Base-by-base conservation (phyloP, 1,284 basidiomycete genomes). In the Calocybe gambosa region DNA sequence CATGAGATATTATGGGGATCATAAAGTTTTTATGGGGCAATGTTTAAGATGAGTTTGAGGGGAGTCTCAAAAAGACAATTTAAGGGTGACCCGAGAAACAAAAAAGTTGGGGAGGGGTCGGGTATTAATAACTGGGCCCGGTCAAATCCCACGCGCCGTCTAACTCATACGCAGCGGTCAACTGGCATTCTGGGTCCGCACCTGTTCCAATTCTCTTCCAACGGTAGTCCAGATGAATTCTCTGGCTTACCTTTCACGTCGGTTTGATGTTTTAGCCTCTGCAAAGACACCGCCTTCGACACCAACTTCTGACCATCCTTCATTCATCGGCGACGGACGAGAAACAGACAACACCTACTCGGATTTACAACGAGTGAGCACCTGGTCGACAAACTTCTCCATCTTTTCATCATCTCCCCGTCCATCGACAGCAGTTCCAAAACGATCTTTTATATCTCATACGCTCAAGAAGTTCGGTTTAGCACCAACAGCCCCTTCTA, bases 231-330 rank as follows among this genome's bases (percentile, higher is more conserved):
- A 55, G 55, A 86, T 86, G 83, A 85, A 86, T 66, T 81, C 81
- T 54, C 75, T 86, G 55, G 69, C 73, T 8, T 79, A 82, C 64
- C 69, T 86, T 43, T 82, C 84, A 52, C 78, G 79, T 55, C 79
- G 83, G 58, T 77, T 82, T 66, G 82, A 85, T 64, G 76, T 74
- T 45, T 65, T 82, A 49, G 74, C 77, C 41, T 65, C 75, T 52
- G 65, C 61, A 49, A 63, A 61, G 58, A 67, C 77, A 10, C 74
- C 76, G 31, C 75, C 77, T 18, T 71, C 76, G 26, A 76, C 75
- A 0, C 74, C 75, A 44, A 62, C 66, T 29, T 57, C 67, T 40
- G 66, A 70, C 18, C 60, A 55, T 13, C 41, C 56, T 15, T 45
- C 58, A 13, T 60, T 61, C 55, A 57, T 57, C 43, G 55, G 50